A percentile compares a stretch with the other conserved stretches of the same genome.
Conservation (phyloP, 2,329 filamentous ascomycete species). For the Aspergillus pseudonomiae region DNA sequence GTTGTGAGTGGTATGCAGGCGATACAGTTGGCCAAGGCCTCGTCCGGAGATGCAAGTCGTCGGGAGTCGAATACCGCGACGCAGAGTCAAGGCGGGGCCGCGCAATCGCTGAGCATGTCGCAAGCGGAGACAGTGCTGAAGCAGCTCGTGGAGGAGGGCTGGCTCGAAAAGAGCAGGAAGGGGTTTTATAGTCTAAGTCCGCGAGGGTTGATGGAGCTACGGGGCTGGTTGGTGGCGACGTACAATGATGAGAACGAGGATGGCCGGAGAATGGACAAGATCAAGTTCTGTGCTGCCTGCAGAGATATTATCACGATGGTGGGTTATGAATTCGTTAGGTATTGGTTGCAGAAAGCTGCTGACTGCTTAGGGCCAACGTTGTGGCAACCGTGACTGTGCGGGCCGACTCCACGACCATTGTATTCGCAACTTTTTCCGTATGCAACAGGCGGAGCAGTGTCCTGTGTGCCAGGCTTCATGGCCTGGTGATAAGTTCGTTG, state of each 20-base stretch:
- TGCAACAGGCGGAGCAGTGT: conserved; percentile 64
- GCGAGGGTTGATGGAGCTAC: conserved; percentile 80
- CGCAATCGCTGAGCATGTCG: conserved; percentile 67
- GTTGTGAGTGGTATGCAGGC: conserved; percentile 80
- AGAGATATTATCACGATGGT: conserved; percentile 82
- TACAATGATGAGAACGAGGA: conserved; percentile 78
- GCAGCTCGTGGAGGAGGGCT: conserved; percentile 75
- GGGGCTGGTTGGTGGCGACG: conserved; percentile 79
- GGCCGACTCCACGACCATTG: conserved; percentile 78
- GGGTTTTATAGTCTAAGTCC: conserved; percentile 77
- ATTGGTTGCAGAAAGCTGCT: conserved; percentile 4
- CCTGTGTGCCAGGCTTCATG: conserved; percentile 59
- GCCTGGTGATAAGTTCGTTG: conserved; percentile 56
- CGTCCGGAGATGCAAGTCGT: conserved; percentile 41
- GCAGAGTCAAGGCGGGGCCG: conserved; percentile 37
- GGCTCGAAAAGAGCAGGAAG: conserved; percentile 74
- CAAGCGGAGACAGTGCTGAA: conserved; percentile 76
- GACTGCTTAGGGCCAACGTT: conserved; percentile 67
- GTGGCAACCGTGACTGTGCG: conserved; percentile 67
- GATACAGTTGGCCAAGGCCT: conserved; percentile 62
- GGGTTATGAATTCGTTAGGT: conserved; percentile 24
- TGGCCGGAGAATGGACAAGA: conserved; percentile 61
- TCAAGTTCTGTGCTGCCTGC: conserved; percentile 88
- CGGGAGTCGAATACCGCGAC: conserved; percentile 50
- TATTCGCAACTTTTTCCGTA: conserved; percentile 71